Conservation (phyloP, 2,329 filamentous ascomycete species). For the Phialophora expanda region DNA sequence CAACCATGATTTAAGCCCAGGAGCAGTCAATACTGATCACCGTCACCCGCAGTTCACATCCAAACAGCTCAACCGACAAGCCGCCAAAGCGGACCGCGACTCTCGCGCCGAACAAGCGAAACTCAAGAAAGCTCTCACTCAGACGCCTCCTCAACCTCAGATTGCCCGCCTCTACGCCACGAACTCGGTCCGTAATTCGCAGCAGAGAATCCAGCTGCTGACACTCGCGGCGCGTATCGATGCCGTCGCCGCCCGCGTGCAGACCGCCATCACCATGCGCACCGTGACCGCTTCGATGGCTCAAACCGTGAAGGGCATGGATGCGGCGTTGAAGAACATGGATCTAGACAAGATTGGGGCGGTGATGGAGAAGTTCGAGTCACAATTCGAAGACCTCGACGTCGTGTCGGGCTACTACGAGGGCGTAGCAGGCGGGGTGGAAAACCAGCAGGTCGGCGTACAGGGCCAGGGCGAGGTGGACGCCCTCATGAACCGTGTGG, state of each 20-base stretch:
- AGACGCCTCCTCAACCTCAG: slow-evolving; percentile 52
- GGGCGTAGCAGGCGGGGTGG: slow-evolving; percentile 69
- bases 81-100: slow-evolving; percentile 52
- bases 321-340: slow-evolving; percentile 52
- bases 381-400: slow-evolving; percentile 58
- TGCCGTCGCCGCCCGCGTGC: slow-evolving; percentile 56
- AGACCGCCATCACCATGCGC: slow-evolving; percentile 55
- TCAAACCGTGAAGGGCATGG: slow-evolving; percentile 52
- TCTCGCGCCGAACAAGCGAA: slow-evolving; percentile 56
- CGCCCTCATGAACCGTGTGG: slow-evolving; percentile 80
- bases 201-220: slow-evolving; percentile 52
- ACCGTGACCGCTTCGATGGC: slow-evolving; percentile 54
- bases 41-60: slow-evolving; percentile 49
- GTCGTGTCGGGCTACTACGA: slow-evolving; percentile 73
- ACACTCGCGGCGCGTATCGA: slow-evolving; percentile 55
- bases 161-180: slow-evolving; percentile 57
- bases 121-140: slow-evolving; percentile 55
- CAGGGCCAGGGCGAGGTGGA: slow-evolving; percentile 85
- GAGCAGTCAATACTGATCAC: slow-evolving; percentile 7
- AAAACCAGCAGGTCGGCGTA: slow-evolving; percentile 40
- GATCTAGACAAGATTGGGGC: slow-evolving; percentile 63
- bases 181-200: slow-evolving; percentile 54
- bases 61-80: slow-evolving; percentile 56
- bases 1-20: background rate
- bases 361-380: slow-evolving; percentile 70